phyloP scores from a whole-genome alignment of 2,329 filamentous ascomycete species.

The Stachybotrys chlorohalonatus region DNA sequence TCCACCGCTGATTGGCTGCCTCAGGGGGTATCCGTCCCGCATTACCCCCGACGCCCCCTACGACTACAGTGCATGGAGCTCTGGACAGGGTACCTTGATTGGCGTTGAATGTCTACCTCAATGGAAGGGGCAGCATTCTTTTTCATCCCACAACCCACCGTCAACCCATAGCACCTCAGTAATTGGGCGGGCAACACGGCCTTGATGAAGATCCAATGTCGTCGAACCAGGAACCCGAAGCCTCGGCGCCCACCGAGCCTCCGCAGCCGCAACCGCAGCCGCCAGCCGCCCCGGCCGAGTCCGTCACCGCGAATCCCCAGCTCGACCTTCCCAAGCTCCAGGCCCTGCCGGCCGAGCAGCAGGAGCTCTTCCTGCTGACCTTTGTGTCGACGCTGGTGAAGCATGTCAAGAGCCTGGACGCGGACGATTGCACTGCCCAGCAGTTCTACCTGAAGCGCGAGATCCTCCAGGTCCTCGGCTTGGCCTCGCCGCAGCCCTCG shows the following conservation, averaged over 20 bases:
- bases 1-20: background rate
- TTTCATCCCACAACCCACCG: background rate
- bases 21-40: background rate
- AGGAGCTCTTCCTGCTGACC: conserved; percentile 86
- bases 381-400: conserved; percentile 77
- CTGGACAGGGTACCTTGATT: background rate
- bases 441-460: conserved; percentile 91
- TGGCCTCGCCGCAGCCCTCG: conserved; percentile 75
- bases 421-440: conserved; percentile 76
- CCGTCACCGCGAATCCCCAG: conserved; percentile 54
- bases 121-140: background rate
- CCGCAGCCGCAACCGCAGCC: conserved; percentile 7
- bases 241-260: conserved; percentile 14
- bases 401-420: conserved; percentile 65
- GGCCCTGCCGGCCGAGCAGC: conserved; percentile 83
- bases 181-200: background rate
- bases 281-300: conserved; percentile 19
- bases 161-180: background rate
- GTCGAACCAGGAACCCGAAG: conserved; percentile 25
- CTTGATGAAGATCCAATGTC: conserved; percentile 17
- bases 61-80: background rate
- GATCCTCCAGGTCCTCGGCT: conserved; percentile 83
- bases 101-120: background rate
- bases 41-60: background rate
- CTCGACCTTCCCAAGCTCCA: conserved; percentile 88